Base-by-base conservation (phyloP, 1,139 yeast genomes). In the Geotrichum australiense region DNA sequence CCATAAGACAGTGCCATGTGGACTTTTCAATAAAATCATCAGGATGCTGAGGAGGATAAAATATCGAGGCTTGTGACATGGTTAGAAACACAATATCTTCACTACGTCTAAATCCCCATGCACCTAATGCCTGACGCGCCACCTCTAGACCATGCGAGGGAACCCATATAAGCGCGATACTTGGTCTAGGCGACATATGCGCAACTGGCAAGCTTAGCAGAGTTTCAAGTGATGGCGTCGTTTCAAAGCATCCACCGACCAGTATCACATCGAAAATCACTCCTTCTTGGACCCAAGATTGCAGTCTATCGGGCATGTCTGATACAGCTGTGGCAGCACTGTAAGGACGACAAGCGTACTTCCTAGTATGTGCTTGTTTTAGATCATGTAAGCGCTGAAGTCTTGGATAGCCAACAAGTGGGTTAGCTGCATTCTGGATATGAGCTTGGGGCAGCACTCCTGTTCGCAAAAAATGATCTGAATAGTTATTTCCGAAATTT, bases 1-100 rank as follows among this genome's bases (percentile, higher is more conserved):
- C 91, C 96, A 89, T 85, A 81, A 95, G 83, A 55, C 96, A 89
- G 62, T 89, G 96, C 96, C 96, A 87, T 56, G 66, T 54, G 3
- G 64, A 51, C 42, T 54, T 55, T 28, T 41, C 44, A 2, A 58
- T 29, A 19, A 43, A 36, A 29, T 51, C 59, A 3, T 45, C 48
- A 3, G 49, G 44, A 21, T 43, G 31, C 3, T 38, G 40, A 0
- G 57, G 60, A n/a, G 59, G 62, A 29, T 52, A 53, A 26, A 54
- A 54, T 10, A 42, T 36, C 2, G 62, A 54, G 3, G 49, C 37
- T 12, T 39, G 25, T 12, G 70, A 10, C 81, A 81, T 21, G 76
- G 76, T 51, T 25, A 60, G 44, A 46, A 52, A 63, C 73, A 86
- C 26, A 77, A 89, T 68, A 57, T 87, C 96, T 61, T 89, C 97